Percentiles rank a stretch among this genome's conserved stretches.
phyloP scores from a whole-genome alignment of 1,284 basidiomycete species.

The Cryptococcus sp. region DNA sequence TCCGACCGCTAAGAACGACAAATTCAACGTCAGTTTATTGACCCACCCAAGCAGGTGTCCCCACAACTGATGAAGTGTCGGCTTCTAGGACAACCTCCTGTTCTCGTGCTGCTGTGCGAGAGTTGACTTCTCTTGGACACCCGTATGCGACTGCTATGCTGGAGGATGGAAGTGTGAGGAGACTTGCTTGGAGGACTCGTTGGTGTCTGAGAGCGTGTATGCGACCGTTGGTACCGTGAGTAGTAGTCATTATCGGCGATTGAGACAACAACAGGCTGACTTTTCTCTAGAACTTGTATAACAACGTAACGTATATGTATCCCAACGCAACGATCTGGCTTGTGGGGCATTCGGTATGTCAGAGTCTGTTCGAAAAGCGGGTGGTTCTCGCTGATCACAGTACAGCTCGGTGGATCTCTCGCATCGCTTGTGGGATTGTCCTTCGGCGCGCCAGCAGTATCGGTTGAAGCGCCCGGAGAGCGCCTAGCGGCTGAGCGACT shows the following conservation, averaged over 20 bases:
- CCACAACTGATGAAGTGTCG: neutral
- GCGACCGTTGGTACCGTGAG: constrained; percentile 65
- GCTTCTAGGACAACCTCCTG: constrained; percentile 74
- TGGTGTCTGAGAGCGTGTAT: constrained; percentile 84
- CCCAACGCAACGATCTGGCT: constrained; percentile 92
- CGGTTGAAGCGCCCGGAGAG: constrained; percentile 92
- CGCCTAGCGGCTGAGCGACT: constrained; percentile 78
- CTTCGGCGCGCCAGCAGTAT: constrained; percentile 86
- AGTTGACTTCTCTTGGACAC: constrained; percentile 91
- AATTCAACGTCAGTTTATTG: constrained; percentile 64
- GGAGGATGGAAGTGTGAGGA: constrained; percentile 81
- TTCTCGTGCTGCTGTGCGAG: constrained; percentile 98
- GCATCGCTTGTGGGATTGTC: constrained; percentile 84
- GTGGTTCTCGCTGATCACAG: neutral
- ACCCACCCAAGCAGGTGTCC: neutral
- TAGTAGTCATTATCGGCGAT: neutral
- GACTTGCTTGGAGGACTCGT: constrained; percentile 74
- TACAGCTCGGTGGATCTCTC: constrained; percentile 74
- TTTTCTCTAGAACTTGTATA: constrained; percentile 73
- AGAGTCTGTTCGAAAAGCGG: neutral
- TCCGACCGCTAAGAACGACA: constrained; percentile 86
- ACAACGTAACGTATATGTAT: constrained; percentile 91
- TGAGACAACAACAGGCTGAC: neutral
- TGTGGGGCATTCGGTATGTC: constrained; percentile 72
- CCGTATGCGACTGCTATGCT: constrained; percentile 89